Evolutionary conservation across 257 asterid genomes (phyloP), one percentile per base, ranked within the genome.

Genomic region (Jacaranda copaia): DNA sequence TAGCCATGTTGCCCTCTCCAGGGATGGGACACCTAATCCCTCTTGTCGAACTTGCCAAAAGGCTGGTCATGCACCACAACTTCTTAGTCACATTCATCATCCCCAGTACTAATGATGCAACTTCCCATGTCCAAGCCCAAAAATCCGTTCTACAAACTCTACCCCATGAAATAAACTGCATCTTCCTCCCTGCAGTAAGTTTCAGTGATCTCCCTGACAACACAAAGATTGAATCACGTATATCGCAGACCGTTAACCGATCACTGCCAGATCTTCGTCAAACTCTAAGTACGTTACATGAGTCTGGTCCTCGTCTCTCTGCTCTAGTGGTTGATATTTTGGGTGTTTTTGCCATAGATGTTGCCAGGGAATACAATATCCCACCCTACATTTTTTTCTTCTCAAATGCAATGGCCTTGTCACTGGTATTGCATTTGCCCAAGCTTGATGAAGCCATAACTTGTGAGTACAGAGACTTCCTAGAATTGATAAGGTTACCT

Each of bases 401-500:
- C 45, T 20, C 73, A 11, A 68, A 32, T 48, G 73, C 73, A 48
- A 68, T 68, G 73, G 73, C 73, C 60, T 68, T 68, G 8, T 48
- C 73, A 2, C 19, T 68, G 6, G 73, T 68, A 4, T 15, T 48
- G 16, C 18, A 68, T 48, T 48, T 68, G 43, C 6, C 60, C 14
- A 32, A 68, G 42, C 60, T 68, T 35, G 73, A 68, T 32, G 45
- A 68, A 4, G 19, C 45, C 7, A 51, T 49, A 13, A 14, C 42
- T 5, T 46, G 59, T 7, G 73, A 48, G 20, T 68, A 20, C 10
- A 46, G 6, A 6, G 45, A 68, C 46, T 19, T 25, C 7, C 19
- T 11, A 13, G 73, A 68, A 6, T 25, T n/a, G 8, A 13, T 68
- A 6, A 48, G 4, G 5, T 48, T 68, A 12, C 73, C 59, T 2